Percentiles rank a stretch among this genome's conserved stretches.
phyloP scores from a whole-genome alignment of 164 flowering plant genomes.

The Magnolia kwangsiensis region DNA sequence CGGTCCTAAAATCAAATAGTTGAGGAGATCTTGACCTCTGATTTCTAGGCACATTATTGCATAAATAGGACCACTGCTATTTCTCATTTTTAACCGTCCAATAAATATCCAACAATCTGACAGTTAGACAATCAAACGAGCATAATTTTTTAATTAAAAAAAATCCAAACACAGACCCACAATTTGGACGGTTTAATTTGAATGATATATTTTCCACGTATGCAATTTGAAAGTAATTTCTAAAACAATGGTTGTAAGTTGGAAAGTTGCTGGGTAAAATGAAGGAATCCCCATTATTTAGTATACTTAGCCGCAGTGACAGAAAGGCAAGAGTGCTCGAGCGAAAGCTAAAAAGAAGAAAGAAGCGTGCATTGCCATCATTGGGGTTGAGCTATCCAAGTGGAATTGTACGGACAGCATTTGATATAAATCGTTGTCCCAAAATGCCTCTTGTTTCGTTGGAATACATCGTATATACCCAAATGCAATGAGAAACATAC shows the following conservation, averaged over 20 bases:
- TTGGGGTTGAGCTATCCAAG: conserved; percentile 3
- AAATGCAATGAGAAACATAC: neutral
- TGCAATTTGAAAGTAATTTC: neutral
- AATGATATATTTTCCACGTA: no score
- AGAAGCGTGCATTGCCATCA: conserved; percentile 30
- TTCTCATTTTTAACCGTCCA: no score
- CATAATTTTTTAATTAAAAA: no score
- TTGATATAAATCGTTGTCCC: neutral
- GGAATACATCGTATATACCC: neutral
- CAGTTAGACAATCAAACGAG: no score
- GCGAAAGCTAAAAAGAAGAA: conserved; percentile 11
- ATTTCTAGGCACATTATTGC: neutral
- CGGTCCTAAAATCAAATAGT: neutral
- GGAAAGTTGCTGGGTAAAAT: neutral
- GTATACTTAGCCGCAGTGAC: neutral
- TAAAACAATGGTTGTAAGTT: neutral
- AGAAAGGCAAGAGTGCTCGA: neutral
- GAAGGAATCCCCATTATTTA: neutral
- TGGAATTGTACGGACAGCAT: conserved; percentile 1
- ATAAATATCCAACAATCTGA: no score
- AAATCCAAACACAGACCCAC: no score
- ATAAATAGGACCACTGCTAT: no score
- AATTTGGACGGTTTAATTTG: no score
- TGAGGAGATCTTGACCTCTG: neutral
- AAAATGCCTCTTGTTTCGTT: conserved; percentile 20